A percentile compares a stretch with the other conserved stretches of the same genome.
These are phyloP conservation scores for Pinus taeda DNA, from an alignment of 75 land plant species.

Conservation along the genomic window DNA sequence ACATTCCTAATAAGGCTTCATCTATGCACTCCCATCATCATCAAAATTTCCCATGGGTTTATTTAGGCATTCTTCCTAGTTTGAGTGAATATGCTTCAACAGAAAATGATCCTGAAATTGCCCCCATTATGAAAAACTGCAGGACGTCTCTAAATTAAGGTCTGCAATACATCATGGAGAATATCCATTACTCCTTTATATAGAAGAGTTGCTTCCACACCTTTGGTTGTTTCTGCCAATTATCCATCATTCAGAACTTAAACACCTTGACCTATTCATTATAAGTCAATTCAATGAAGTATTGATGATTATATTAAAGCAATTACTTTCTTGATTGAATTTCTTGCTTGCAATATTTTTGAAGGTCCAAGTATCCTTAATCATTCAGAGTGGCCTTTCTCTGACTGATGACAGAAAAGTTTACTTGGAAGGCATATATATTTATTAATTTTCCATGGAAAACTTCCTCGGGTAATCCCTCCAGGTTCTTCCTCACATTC, in stretches of 20 bases:
- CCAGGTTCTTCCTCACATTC: too few species aligned
- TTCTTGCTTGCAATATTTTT: not conserved
- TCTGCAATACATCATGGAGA: not conserved
- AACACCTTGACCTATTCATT: not conserved
- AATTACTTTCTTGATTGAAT: not conserved
- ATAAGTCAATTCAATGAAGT: not conserved
- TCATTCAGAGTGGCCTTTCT: not conserved
- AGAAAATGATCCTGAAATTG: not conserved
- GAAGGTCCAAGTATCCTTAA: not conserved
- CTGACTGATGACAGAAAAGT: not conserved
- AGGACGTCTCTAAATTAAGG: not conserved
- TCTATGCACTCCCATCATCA: not conserved
- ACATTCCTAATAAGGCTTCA: not conserved
- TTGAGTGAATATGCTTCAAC: not conserved
- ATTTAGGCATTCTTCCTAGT: not conserved
- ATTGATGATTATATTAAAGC: not conserved
- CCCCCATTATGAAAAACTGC: too few species aligned
- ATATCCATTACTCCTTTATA: not conserved
- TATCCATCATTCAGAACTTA: not conserved
- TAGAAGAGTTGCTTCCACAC: not conserved
- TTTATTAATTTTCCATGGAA: too few species aligned
- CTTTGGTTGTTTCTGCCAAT: not conserved
- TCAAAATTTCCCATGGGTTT: not conserved
- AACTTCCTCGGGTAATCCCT: too few species aligned
- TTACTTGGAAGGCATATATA: conserved; percentile 2